Percentiles rank a stretch among this genome's conserved stretches.
Conservation (phyloP, 257 asterid genomes). For the Solanum sitiens region DNA sequence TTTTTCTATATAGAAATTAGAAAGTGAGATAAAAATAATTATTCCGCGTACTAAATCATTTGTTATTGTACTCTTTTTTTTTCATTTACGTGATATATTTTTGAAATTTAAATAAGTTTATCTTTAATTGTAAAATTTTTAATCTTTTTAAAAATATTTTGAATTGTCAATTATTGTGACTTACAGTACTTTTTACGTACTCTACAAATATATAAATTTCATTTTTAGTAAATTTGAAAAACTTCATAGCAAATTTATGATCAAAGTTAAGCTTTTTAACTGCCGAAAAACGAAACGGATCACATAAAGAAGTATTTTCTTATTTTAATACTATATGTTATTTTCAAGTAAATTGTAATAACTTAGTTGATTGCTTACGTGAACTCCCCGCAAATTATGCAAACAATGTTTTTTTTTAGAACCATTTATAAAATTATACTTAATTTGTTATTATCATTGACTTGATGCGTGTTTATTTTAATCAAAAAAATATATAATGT, state of each 20-base stretch:
- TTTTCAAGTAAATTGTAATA: neutral
- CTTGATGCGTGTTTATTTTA: neutral
- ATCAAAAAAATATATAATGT: too few relatives aligned
- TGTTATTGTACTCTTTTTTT: too few relatives aligned
- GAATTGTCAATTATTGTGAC: accelerated
- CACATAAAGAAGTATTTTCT: too few relatives aligned
- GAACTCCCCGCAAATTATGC: too few relatives aligned
- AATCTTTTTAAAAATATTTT: too few relatives aligned
- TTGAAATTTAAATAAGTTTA: accelerated
- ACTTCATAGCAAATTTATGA: accelerated
- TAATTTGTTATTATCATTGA: neutral
- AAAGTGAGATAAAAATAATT: neutral
- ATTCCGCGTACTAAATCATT: too few relatives aligned
- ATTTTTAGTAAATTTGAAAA: too few relatives aligned
- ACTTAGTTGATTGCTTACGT: neutral
- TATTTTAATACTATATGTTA: too few relatives aligned
- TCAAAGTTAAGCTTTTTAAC: accelerated
- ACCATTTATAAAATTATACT: neutral
- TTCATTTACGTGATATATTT: too few relatives aligned
- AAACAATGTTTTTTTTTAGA: too few relatives aligned
- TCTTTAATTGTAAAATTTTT: accelerated
- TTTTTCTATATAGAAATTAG: neutral
- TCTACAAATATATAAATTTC: too few relatives aligned
- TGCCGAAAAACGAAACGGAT: accelerated
- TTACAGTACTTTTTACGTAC: too few relatives aligned